Evolutionary conservation across 805 yeast genomes (phyloP).

Genomic region (Ogataea corticis): DNA sequence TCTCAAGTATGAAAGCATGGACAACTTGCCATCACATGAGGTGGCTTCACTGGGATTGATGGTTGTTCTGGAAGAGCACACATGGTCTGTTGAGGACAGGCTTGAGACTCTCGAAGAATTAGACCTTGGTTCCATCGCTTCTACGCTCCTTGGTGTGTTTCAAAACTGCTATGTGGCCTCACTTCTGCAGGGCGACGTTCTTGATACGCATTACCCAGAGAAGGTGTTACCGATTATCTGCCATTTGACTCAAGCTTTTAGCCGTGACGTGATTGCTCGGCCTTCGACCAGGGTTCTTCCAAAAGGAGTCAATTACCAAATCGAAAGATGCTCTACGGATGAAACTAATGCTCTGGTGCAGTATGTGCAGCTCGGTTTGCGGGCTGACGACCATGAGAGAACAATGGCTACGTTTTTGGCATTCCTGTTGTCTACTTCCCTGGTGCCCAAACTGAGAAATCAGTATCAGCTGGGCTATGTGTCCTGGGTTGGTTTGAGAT

Average conservation of each 20-base stretch:
- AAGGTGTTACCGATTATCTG: conserved; percentile 13
- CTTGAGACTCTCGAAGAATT: conserved; percentile 54
- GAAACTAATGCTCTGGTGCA: conserved; percentile 52
- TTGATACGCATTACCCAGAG: conserved; percentile 1
- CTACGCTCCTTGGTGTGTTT: conserved; percentile 33
- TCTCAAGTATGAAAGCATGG: conserved; percentile 45
- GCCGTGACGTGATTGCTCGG: conserved; percentile 11
- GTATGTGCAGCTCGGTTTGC: conserved; percentile 57
- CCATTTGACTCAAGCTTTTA: conserved; percentile 14
- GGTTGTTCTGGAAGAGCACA: conserved; percentile 54
- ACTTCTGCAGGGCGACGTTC: conserved; percentile 53
- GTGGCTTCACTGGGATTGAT: conserved; percentile 51
- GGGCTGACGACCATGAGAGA: conserved; percentile 36
- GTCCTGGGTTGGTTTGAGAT: conserved; percentile 56
- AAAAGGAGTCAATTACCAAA: conserved; percentile 37
- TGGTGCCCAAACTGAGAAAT: conserved; percentile 50
- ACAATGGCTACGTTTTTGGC: conserved; percentile 49
- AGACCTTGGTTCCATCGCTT: conserved; percentile 37
- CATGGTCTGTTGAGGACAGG: conserved; percentile 57
- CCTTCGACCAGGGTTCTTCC: conserved; percentile 43
- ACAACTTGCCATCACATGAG: conserved; percentile 45
- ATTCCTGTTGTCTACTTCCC: conserved; percentile 44
- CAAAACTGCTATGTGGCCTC: conserved; percentile 37
- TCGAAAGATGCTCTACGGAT: conserved; percentile 44
- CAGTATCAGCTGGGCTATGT: conserved; percentile 63